A percentile compares a stretch with the other conserved stretches of the same genome.
Evolutionary conservation across 331 rosid genomes (phyloP).

Genomic region (Quercus tomentella): DNA sequence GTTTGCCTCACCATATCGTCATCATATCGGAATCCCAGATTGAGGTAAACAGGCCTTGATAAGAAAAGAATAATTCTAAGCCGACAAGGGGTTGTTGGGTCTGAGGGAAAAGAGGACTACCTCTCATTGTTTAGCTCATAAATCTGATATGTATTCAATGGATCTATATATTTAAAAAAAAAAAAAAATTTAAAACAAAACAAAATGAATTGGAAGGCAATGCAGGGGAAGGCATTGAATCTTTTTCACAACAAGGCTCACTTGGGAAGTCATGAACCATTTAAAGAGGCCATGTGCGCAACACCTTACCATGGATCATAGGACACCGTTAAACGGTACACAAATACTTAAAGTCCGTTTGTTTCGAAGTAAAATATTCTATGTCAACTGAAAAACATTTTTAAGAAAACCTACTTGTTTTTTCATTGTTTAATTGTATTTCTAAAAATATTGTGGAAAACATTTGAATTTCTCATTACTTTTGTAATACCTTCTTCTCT

Average conservation of each 20-base stretch:
- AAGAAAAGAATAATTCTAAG: background rate
- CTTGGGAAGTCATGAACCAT: slow-evolving; percentile 5
- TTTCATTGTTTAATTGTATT: too few species aligned
- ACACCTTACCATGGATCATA: background rate
- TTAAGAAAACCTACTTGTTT: too few species aligned
- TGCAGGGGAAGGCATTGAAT: background rate
- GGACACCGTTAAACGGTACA: background rate
- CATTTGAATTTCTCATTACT: background rate
- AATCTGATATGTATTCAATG: background rate
- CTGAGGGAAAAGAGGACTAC: too few species aligned
- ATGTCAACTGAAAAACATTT: background rate
- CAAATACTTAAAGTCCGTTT: background rate
- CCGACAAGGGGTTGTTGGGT: too few species aligned
- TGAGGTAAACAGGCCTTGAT: background rate
- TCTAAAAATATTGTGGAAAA: background rate
- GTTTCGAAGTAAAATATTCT: too few species aligned
- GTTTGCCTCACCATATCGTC: background rate
- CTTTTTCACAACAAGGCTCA: background rate
- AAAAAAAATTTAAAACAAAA: background rate
- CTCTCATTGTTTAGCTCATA: too few species aligned
- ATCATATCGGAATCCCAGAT: background rate
- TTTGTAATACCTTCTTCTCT: background rate
- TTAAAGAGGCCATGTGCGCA: background rate
- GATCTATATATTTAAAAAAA: too few species aligned
- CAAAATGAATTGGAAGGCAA: background rate